These are phyloP conservation scores for Mortierella sp. DNA, from an alignment of 371 early-diverging fungal genomes.

Conservation along the genomic window DNA sequence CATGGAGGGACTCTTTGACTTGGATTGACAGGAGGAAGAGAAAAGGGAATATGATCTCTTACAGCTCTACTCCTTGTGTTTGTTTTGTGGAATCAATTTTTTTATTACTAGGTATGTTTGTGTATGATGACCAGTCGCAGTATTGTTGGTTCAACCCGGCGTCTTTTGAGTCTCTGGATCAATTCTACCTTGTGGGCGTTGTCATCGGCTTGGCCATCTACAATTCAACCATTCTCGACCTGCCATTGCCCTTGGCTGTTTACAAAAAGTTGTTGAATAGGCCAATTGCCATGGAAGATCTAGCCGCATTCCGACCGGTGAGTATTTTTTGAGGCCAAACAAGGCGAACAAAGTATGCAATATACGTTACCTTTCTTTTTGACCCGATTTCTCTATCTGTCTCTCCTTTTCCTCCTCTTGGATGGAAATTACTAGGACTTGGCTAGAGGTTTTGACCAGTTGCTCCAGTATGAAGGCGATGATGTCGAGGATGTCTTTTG, in stretches of 20 bases:
- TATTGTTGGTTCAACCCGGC: slow-evolving; percentile 94
- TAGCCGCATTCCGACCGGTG: slow-evolving; percentile 67
- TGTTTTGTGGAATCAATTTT: neutral
- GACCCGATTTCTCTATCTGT: neutral
- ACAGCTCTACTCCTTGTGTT: slow-evolving; percentile 29
- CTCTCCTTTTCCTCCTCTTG: neutral
- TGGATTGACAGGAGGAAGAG: neutral
- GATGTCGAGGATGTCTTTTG: slow-evolving; percentile 90
- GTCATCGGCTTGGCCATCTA: slow-evolving; percentile 95
- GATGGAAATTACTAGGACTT: slow-evolving; percentile 57
- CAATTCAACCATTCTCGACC: slow-evolving; percentile 91
- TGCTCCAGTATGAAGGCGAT: slow-evolving; percentile 83
- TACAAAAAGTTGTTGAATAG: slow-evolving; percentile 93
- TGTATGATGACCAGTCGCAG: slow-evolving; percentile 77
- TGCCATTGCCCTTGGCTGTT: slow-evolving; percentile 89
- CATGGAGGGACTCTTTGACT: no score
- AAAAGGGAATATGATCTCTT: neutral
- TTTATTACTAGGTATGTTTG: slow-evolving; percentile 65
- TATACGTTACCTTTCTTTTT: neutral
- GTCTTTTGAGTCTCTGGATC: slow-evolving; percentile 86
- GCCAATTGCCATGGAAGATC: slow-evolving; percentile 67
- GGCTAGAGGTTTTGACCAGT: slow-evolving; percentile 83
- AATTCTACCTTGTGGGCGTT: slow-evolving; percentile 92
- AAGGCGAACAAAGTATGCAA: neutral
- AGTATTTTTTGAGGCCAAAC: slow-evolving; percentile 10